A percentile compares a stretch with the other conserved stretches of the same genome.
These are phyloP conservation scores for Dryas integrifolia DNA, from an alignment of 331 rosid species.

Conservation along the genomic window DNA sequence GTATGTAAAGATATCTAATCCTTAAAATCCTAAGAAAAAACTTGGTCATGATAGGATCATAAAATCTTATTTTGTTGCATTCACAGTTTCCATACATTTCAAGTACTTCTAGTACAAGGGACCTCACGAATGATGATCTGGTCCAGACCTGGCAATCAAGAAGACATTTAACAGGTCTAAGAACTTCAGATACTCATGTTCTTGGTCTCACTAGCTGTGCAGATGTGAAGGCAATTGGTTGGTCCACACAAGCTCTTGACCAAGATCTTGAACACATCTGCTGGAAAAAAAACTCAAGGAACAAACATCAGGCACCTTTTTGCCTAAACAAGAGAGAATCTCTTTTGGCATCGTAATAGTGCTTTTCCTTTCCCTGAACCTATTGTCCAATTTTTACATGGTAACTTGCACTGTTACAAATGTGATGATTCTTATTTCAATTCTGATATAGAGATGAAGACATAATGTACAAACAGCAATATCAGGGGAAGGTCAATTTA, in stretches of 20 bases:
- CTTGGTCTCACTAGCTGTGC: conserved; percentile 62
- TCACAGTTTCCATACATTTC: conserved; percentile 66
- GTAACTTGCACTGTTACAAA: conserved; percentile 2
- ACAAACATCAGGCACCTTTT: conserved; percentile 44
- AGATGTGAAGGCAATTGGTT: conserved; percentile 63
- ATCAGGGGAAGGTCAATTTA: conserved; percentile 60
- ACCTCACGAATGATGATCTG: conserved; percentile 21
- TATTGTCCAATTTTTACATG: conserved; percentile 5
- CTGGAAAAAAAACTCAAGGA: conserved; percentile 52
- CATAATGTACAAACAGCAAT: conserved; percentile 35
- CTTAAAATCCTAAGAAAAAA: conserved; percentile 2
- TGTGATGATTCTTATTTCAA: conserved; percentile 11
- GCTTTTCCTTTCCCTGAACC: conserved; percentile 27
- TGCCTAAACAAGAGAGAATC: conserved; percentile 70
- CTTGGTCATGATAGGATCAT: conserved; percentile 12
- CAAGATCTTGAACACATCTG: conserved; percentile 60
- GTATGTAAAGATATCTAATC: conserved; percentile 43
- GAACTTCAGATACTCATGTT: conserved; percentile 33
- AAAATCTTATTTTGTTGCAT: conserved; percentile 22
- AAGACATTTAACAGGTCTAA: conserved; percentile 31
- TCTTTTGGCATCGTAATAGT: conserved; percentile 48
- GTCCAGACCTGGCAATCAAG: conserved; percentile 26
- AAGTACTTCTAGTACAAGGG: conserved; percentile 35
- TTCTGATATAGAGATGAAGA: conserved; percentile 44
- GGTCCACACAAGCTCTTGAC: conserved; percentile 52